Base-by-base conservation (phyloP, 2,329 filamentous ascomycete species). In the Tolypocladium endophyticum region DNA sequence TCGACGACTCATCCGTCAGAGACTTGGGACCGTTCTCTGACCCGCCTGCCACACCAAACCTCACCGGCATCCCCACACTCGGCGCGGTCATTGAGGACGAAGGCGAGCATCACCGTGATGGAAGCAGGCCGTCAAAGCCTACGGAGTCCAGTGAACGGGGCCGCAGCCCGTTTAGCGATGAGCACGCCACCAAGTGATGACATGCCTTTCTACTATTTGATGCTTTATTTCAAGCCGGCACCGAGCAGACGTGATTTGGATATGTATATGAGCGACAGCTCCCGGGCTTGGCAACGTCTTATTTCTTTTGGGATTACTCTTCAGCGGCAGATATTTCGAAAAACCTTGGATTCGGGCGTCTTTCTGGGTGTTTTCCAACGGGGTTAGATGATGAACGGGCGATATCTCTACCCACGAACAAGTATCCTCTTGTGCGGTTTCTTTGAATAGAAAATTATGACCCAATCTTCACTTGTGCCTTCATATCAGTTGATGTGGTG, bases 11-110 rank as follows among this genome's bases (percentile, higher is more conserved):
- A 3, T 76, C 80, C 1, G 66, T 70, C 3, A 64, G 74, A n/a
- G 79, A 83, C 61, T 78, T 84, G 65, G 79, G 84, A 0, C 84
- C 84, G 0, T 87, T 87, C 68, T 78, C 79, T 9, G 84, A 86
- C 62, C 83, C 82, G 2, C 78, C 80, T 2, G 66, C 68, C 58
- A 65, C 64, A 58, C 64, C 65, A 36, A 73, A 58, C 67, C 56
- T 64, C 6, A 63, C 58, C 60, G 80, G 76, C 63, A 75, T 73
- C 16, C 76, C 74, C 16, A 80, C 76, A 53, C 73, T 87, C 16
- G 81, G 81, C 60, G 79, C 81, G 6, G 79, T 86, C 35, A 80
- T 80, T 28, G 81, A 84, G 65, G 81, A 84, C 62, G 76, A 81
- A 3, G 74, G 75, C 39, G 67, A 69, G 56, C 62, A 74, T 69